These are phyloP conservation scores for Thielaviopsis euricoi DNA, from an alignment of 2,329 filamentous ascomycete species.

Conservation along the genomic window DNA sequence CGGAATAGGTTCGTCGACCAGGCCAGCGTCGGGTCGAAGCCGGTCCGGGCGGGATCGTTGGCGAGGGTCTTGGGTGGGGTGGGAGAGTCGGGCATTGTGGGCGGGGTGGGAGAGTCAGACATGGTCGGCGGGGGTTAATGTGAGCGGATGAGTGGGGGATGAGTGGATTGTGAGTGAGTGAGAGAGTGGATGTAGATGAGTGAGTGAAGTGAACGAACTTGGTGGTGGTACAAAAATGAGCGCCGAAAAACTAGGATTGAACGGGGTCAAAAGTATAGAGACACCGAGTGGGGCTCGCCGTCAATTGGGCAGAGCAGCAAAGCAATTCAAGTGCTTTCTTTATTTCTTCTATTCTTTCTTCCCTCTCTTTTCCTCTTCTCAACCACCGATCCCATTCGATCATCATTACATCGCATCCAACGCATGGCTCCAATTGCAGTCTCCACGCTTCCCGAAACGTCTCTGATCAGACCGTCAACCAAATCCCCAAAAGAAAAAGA, in stretches of 20 bases:
- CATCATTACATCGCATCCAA: no score
- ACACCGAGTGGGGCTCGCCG: not conserved
- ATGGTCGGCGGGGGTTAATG: not conserved
- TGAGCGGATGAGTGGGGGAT: not conserved
- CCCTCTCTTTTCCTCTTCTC: no score
- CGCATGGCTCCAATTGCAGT: no score
- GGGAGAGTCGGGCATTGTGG: not conserved
- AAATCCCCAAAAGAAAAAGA: no score
- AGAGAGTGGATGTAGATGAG: not conserved
- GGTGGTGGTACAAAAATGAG: no score
- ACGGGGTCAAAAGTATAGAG: not conserved
- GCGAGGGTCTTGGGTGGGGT: conserved; percentile 22
- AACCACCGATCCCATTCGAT: no score
- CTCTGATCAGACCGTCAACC: no score
- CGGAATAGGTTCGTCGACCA: conserved; percentile 79
- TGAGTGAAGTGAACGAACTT: no score
- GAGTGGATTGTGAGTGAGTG: not conserved
- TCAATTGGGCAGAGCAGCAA: not conserved
- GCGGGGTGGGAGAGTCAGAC: not conserved
- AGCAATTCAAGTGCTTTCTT: no score
- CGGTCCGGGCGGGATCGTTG: conserved; percentile 44
- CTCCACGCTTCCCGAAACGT: no score
- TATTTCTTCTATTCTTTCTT: no score
- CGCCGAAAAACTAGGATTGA: no score
- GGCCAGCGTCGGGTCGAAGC: conserved; percentile 42